Evolutionary conservation across 1,284 basidiomycete genomes (phyloP).

Genomic region (Singerocomus rubriflavus): DNA sequence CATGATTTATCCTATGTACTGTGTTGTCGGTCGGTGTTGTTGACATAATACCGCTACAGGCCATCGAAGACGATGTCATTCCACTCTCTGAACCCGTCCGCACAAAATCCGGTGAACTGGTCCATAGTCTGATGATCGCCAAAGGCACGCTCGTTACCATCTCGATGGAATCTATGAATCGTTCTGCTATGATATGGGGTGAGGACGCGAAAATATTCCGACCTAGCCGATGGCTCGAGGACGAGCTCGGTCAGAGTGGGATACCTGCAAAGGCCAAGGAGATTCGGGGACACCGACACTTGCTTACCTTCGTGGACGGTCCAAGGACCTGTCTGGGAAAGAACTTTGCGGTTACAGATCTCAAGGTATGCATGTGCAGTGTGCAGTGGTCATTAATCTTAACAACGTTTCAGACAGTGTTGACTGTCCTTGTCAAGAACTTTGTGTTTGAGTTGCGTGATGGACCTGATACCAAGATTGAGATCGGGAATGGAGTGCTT

Average conservation of each 20-base stretch:
- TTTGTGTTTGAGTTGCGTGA: conserved; percentile 20
- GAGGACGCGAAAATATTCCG: conserved; percentile 34
- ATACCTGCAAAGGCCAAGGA: conserved; percentile 31
- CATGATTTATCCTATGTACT: too few relatives aligned
- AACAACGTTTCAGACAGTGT: conserved; percentile 4
- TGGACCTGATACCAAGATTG: conserved; percentile 16
- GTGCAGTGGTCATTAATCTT: not conserved
- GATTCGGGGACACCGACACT: conserved; percentile 38
- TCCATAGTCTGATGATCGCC: conserved; percentile 39
- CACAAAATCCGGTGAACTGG: conserved; percentile 34
- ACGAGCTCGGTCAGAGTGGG: conserved; percentile 6
- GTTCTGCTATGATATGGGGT: conserved; percentile 46
- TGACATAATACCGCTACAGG: conserved; percentile 14
- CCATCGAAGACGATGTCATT: conserved; percentile 49
- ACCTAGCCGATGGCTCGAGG: conserved; percentile 38
- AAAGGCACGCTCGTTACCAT: conserved; percentile 43
- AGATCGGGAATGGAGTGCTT: conserved; percentile 13
- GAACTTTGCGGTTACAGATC: conserved; percentile 39
- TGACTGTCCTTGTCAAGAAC: conserved; percentile 14
- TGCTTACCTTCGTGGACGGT: conserved; percentile 42
- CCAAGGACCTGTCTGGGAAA: conserved; percentile 43
- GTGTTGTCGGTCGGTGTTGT: not conserved
- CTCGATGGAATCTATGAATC: conserved; percentile 45
- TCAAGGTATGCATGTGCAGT: conserved; percentile 39
- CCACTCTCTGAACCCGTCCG: conserved; percentile 34